These are phyloP conservation scores for Cutaneotrichosporon cavernicola DNA, from an alignment of 1,284 basidiomycete species.

Conservation along the genomic window DNA sequence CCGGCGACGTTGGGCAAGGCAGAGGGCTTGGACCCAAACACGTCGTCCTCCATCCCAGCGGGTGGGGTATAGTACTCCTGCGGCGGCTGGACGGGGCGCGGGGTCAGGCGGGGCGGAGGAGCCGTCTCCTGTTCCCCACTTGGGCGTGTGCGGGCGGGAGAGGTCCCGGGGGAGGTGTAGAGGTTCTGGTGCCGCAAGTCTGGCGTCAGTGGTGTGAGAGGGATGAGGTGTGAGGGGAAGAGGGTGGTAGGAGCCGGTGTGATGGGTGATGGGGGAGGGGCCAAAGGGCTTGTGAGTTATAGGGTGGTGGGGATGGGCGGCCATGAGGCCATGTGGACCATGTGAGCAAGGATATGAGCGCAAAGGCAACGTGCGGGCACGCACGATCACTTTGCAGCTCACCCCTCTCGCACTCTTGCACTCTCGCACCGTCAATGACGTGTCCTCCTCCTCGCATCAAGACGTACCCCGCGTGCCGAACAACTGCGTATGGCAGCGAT, in stretches of 20 bases:
- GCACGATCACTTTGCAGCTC: neutral
- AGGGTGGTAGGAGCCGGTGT: neutral
- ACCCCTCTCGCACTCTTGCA: neutral
- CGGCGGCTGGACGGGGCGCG: conserved; percentile 22
- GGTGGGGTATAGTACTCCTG: conserved; percentile 25
- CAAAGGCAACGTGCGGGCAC: neutral
- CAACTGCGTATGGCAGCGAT: conserved; percentile 48
- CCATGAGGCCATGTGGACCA: neutral
- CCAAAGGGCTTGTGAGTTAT: neutral
- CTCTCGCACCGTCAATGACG: neutral
- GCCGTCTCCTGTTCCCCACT: conserved; percentile 3
- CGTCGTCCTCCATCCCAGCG: conserved; percentile 14
- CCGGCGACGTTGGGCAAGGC: neutral
- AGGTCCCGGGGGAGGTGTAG: conserved; percentile 16
- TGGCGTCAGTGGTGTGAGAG: conserved; percentile 16
- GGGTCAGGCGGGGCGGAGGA: conserved; percentile 15
- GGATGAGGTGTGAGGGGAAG: neutral
- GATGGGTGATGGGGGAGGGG: neutral
- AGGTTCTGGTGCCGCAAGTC: conserved; percentile 46
- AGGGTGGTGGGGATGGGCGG: neutral
- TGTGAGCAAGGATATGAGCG: neutral
- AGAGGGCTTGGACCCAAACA: neutral
- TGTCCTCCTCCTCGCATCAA: neutral
- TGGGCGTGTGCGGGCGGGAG: conserved; percentile 10
- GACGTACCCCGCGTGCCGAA: conserved; percentile 49